Percentiles rank a stretch among this genome's conserved stretches.
These are phyloP conservation scores for Novymonas esmeraldas DNA, from an alignment of 208 protist genomes.

Conservation along the genomic window DNA sequence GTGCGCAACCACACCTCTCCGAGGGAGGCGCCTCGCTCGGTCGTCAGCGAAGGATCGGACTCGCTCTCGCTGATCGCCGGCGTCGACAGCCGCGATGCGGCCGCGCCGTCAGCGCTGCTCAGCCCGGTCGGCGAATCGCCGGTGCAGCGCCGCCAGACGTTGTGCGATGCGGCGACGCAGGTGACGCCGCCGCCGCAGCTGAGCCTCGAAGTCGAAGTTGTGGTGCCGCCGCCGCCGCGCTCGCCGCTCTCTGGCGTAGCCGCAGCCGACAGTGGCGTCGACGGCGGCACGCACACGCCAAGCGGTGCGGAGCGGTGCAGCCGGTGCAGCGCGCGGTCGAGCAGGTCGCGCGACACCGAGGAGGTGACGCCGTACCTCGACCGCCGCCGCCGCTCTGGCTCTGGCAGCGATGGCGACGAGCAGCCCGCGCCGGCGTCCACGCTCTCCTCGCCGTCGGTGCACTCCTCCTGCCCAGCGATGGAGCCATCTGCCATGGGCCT, in stretches of 20 bases:
- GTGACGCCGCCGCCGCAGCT: not conserved
- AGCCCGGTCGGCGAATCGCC: not conserved
- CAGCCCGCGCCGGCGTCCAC: not conserved
- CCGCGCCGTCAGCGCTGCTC: not conserved
- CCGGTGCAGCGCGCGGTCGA: not conserved
- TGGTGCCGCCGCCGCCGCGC: not conserved
- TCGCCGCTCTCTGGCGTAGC: too few species aligned
- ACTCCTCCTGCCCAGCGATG: not conserved
- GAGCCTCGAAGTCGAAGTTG: not conserved
- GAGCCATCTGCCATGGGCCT: too few species aligned
- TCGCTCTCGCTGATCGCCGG: not conserved
- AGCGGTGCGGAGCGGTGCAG: not conserved
- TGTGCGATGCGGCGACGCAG: slow-evolving; percentile 1
- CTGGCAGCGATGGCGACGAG: not conserved
- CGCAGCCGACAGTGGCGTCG: too few species aligned
- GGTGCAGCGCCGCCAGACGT: not conserved
- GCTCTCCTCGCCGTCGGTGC: not conserved
- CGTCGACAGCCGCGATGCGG: not conserved
- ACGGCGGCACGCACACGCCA: not conserved
- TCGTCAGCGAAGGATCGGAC: not conserved
- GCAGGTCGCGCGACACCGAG: slow-evolving; percentile 6
- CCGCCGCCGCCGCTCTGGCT: not conserved
- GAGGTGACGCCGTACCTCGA: slow-evolving; percentile 14
- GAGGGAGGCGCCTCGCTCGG: not conserved
- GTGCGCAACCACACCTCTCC: not conserved